Conservation (phyloP, 441 rosid species). For the Bruguiera hainesii region DNA sequence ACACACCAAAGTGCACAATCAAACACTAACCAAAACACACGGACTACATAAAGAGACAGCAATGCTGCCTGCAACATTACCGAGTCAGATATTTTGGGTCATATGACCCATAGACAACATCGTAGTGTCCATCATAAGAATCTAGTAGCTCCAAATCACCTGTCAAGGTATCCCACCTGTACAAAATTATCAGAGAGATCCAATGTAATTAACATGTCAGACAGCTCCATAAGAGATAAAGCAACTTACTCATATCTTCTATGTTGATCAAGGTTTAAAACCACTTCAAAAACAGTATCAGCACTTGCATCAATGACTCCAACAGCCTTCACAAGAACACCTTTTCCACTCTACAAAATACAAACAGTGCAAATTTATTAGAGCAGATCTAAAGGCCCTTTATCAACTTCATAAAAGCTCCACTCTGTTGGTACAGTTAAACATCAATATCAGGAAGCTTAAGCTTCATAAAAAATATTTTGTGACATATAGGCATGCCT, state of each 20-base stretch:
- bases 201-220: slow-evolving; percentile 20
- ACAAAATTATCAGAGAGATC: slow-evolving; percentile 30
- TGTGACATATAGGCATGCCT: not conserved
- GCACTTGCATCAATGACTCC: slow-evolving; percentile 85
- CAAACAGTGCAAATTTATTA: slow-evolving; percentile 23
- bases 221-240: slow-evolving; percentile 18
- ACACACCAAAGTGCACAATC: too few relatives aligned
- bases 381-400: not conserved
- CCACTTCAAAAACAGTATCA: slow-evolving; percentile 86
- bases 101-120: slow-evolving; percentile 76
- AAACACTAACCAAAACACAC: too few relatives aligned
- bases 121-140: slow-evolving; percentile 88
- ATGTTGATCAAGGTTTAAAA: slow-evolving; percentile 66
- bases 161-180: slow-evolving; percentile 98
- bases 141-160: slow-evolving; percentile 85
- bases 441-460: not conserved
- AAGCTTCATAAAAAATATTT: too few relatives aligned
- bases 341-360: slow-evolving; percentile 60
- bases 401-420: not conserved
- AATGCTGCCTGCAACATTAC: slow-evolving; percentile 36
- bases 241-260: slow-evolving; percentile 88
- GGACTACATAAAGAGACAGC: not conserved
- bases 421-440: not conserved
- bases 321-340: slow-evolving; percentile 89
- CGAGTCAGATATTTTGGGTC: slow-evolving; percentile 86